phyloP scores from a whole-genome alignment of 2,329 filamentous ascomycete species.

The Pseudocercospora crystallina region DNA sequence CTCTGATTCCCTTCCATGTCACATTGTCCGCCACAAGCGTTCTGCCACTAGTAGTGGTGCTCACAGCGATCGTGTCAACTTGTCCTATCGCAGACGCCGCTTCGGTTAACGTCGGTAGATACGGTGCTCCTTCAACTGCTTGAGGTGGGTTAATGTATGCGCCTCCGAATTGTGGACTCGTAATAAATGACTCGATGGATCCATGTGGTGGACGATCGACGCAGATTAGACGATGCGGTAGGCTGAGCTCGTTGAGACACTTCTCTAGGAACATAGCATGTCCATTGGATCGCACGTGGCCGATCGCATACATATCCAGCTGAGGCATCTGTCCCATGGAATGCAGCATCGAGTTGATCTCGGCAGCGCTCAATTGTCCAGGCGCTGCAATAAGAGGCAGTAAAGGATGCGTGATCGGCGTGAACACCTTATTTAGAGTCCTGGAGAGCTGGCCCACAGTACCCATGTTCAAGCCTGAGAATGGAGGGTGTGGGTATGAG shows the following conservation, averaged over 20 bases:
- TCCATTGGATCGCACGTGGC: conserved; percentile 68
- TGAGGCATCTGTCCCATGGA: conserved; percentile 78
- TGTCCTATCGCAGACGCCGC: conserved; percentile 76
- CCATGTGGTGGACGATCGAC: conserved; percentile 69
- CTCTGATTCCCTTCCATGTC: conserved; percentile 80
- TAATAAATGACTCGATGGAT: conserved; percentile 69
- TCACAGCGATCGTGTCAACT: conserved; percentile 76
- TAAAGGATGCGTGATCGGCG: conserved; percentile 81
- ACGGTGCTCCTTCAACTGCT: conserved; percentile 50
- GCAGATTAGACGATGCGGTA: conserved; percentile 77
- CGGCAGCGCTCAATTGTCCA: conserved; percentile 79
- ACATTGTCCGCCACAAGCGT: conserved; percentile 77
- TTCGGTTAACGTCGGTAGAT: conserved; percentile 68
- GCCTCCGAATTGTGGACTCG: conserved; percentile 75
- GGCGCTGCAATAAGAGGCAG: conserved; percentile 82
- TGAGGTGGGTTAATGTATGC: conserved; percentile 77
- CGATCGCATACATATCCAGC: conserved; percentile 78
- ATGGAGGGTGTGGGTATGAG: conserved; percentile 68
- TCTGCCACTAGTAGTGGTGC: conserved; percentile 49
- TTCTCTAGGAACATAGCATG: conserved; percentile 82
- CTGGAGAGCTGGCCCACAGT: conserved; percentile 81
- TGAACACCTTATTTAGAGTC: conserved; percentile 81
- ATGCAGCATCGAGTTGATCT: conserved; percentile 77
- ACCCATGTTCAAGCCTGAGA: conserved; percentile 86
- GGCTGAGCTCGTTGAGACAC: conserved; percentile 61